Percentiles rank a stretch among this genome's conserved stretches.
Evolutionary conservation across 2,329 filamentous ascomycete genomes (phyloP).

Genomic region (Trichoderma atroviride): DNA sequence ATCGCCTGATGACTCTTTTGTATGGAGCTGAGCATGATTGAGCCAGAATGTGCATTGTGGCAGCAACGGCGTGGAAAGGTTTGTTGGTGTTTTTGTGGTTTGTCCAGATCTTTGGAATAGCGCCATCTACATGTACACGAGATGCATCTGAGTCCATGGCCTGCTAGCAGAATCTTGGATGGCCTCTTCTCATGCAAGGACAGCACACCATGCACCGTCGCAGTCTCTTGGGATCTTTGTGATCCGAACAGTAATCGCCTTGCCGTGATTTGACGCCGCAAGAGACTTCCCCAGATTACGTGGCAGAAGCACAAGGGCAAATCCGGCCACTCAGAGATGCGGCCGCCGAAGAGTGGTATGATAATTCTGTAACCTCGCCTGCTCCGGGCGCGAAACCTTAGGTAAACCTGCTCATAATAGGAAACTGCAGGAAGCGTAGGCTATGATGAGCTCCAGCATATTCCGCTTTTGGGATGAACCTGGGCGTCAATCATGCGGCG

Average conservation of each 20-base stretch:
- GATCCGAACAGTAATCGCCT: neutral
- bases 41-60: neutral
- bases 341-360: neutral
- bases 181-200: neutral
- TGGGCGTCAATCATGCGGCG: neutral
- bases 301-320: neutral
- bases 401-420: conserved; percentile 8
- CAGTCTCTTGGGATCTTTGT: neutral
- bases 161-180: neutral
- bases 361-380: neutral
- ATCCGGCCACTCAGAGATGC: neutral
- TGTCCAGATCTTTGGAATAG: neutral
- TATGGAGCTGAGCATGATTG: neutral
- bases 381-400: neutral
- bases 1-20: neutral
- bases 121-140: neutral
- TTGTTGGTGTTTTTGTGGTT: neutral
- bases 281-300: neutral
- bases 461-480: neutral
- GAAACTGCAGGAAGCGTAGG: neutral
- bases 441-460: neutral
- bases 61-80: neutral
- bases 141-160: neutral
- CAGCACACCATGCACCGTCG: neutral
- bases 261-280: neutral